These are phyloP conservation scores for Aspergillus aculeatus DNA, from an alignment of 2,329 filamentous ascomycete genomes.

Conservation along the genomic window DNA sequence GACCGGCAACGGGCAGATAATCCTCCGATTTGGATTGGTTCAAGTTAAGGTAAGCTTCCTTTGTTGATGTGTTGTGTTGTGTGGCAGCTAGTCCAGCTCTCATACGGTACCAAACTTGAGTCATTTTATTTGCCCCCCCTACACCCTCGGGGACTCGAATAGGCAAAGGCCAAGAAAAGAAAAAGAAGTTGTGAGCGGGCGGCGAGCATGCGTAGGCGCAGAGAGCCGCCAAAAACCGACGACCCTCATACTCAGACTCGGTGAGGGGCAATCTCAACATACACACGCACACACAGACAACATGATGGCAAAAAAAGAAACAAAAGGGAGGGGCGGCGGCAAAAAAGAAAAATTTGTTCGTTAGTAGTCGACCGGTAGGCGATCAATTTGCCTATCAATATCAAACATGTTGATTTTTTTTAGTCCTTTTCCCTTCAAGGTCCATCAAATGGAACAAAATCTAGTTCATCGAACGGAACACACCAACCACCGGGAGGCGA, in stretches of 20 bases:
- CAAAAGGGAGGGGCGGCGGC: slow-evolving; percentile 7
- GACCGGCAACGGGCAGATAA: slow-evolving; percentile 13
- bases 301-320: slow-evolving; percentile 10
- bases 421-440: background rate
- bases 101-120: slow-evolving; percentile 5
- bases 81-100: background rate
- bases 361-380: background rate
- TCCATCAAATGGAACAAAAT: background rate
- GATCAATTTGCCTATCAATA: slow-evolving; percentile 1
- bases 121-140: background rate
- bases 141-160: slow-evolving; percentile 4
- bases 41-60: slow-evolving; percentile 15
- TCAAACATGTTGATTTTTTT: background rate
- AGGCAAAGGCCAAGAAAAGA: background rate
- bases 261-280: slow-evolving; percentile 12
- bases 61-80: slow-evolving; percentile 2
- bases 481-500: background rate
- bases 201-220: background rate
- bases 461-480: background rate
- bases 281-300: background rate
- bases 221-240: slow-evolving; percentile 2
- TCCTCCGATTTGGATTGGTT: slow-evolving; percentile 14
- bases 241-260: background rate
- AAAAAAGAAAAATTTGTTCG: slow-evolving; percentile 8
- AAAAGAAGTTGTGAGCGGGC: too few relatives aligned